Percentiles rank a stretch among this genome's conserved stretches.
phyloP scores from a whole-genome alignment of 2,329 filamentous ascomycete species.

The Pseudopyrenochaeta lycopersici region DNA sequence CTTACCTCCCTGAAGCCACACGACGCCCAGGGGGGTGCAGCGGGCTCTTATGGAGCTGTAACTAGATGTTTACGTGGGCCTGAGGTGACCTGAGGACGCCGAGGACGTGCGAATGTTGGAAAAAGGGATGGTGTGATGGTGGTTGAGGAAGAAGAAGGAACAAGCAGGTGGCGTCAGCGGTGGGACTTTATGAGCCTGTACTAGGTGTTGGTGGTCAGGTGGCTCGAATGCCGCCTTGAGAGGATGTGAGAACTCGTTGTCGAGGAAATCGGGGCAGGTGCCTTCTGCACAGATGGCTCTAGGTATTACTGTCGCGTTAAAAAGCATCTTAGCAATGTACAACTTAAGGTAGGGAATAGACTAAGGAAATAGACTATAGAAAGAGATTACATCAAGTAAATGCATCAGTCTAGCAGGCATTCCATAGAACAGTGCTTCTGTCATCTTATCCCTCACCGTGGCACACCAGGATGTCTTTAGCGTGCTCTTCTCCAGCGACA shows the following conservation, averaged over 20 bases:
- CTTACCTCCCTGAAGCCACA: not conserved
- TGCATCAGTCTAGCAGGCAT: slow-evolving; percentile 5
- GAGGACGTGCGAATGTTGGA: slow-evolving; percentile 7
- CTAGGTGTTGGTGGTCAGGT: slow-evolving; percentile 22
- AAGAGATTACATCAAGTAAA: slow-evolving; percentile 4
- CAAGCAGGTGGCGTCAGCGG: slow-evolving; percentile 15
- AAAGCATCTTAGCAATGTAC: slow-evolving; percentile 29
- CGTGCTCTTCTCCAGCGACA: not conserved
- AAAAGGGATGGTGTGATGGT: slow-evolving; percentile 4
- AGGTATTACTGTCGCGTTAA: slow-evolving; percentile 40
- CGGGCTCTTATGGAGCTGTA: slow-evolving; percentile 1
- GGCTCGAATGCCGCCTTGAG: slow-evolving; percentile 17
- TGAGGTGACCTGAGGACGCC: slow-evolving; percentile 5
- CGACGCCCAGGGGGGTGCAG: slow-evolving; percentile 6
- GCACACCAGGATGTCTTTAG: not conserved
- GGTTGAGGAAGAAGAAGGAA: slow-evolving; percentile 8
- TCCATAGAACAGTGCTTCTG: not conserved
- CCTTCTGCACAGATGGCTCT: slow-evolving; percentile 26
- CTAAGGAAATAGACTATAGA: too few relatives aligned
- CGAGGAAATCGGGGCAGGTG: slow-evolving; percentile 23
- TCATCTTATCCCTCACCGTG: slow-evolving; percentile 4
- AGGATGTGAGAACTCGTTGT: slow-evolving; percentile 17
- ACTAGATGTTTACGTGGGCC: slow-evolving; percentile 3
- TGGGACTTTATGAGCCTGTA: slow-evolving; percentile 15
- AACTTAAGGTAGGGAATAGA: slow-evolving; percentile 2